A percentile compares a stretch with the other conserved stretches of the same genome.
Conservation (phyloP, 2,329 filamentous ascomycete genomes). For the Camillea tinctor region DNA sequence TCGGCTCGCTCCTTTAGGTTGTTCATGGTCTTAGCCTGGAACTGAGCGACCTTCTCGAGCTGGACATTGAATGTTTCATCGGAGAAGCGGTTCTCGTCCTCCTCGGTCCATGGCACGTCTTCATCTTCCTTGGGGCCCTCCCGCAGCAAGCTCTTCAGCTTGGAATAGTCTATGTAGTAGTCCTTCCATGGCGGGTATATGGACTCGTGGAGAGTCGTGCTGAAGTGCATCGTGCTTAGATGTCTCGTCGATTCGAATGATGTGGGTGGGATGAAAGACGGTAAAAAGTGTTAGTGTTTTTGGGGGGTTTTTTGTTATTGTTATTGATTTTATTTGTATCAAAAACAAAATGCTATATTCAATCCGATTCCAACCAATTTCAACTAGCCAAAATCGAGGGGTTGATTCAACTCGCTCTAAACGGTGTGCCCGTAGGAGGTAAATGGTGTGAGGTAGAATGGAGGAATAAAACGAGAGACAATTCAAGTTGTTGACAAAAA, state of each 20-base stretch:
- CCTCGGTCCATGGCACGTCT: conserved; percentile 77
- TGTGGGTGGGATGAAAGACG: neutral
- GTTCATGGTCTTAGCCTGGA: conserved; percentile 77
- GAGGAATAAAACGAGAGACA: neutral
- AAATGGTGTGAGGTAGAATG: no score
- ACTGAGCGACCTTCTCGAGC: conserved; percentile 89
- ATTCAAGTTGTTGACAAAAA: neutral
- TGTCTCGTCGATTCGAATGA: neutral
- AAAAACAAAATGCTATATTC: neutral
- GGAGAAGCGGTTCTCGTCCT: conserved; percentile 90
- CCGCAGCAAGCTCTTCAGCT: conserved; percentile 84
- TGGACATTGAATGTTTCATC: conserved; percentile 94
- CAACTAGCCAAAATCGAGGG: neutral
- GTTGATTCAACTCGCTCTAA: neutral
- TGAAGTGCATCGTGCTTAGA: conserved; percentile 75
- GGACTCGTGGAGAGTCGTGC: conserved; percentile 77
- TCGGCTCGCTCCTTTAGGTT: conserved; percentile 54
- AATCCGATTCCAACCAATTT: neutral
- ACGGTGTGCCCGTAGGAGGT: neutral
- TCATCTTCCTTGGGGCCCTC: conserved; percentile 67
- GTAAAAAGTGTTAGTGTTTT: no score
- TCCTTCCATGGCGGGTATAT: conserved; percentile 86
- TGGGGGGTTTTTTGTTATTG: neutral
- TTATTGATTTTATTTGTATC: neutral
- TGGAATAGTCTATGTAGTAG: conserved; percentile 93